These are phyloP conservation scores for Nicotiana knightiana DNA, from an alignment of 257 asterid species.

Conservation along the genomic window DNA sequence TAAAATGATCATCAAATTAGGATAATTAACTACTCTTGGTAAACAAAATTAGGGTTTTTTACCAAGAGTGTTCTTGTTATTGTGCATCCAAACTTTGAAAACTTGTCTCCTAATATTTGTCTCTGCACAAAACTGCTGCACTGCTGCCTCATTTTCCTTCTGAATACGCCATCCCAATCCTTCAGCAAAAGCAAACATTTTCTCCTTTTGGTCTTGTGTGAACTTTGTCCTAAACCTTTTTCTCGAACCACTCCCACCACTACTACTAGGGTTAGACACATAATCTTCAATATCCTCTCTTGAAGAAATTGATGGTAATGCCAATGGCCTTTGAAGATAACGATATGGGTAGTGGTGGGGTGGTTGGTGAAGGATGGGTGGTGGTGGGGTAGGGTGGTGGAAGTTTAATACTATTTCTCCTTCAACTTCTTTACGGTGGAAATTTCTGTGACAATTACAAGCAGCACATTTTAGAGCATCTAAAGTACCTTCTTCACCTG, in stretches of 20 bases:
- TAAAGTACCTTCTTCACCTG: conserved; percentile 61
- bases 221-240: conserved; percentile 54
- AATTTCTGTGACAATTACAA: conserved; percentile 77
- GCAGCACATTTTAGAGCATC: conserved; percentile 71
- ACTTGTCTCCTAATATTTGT: conserved; percentile 45
- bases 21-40: no score
- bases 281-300: conserved; percentile 33
- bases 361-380: conserved; percentile 19
- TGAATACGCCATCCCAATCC: conserved; percentile 46
- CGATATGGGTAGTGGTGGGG: conserved; percentile 16
- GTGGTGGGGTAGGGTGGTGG: conserved; percentile 5
- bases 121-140: conserved; percentile 49
- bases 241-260: conserved; percentile 20
- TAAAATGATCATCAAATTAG: no score
- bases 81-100: conserved; percentile 73
- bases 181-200: conserved; percentile 46
- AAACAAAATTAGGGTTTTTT: conserved; percentile 27
- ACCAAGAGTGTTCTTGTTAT: conserved; percentile 48
- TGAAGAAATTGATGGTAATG: conserved; percentile 23
- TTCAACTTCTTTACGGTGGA: conserved; percentile 60
- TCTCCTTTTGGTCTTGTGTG: conserved; percentile 47
- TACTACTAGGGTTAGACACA: conserved; percentile 38
- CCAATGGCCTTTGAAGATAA: conserved; percentile 17
- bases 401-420: conserved; percentile 6
- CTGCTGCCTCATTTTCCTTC: conserved; percentile 42